Evolutionary conservation across 2,329 filamentous ascomycete genomes (phyloP), one percentile per base, ranked within the genome.

Genomic region (Didymella segeticola): DNA sequence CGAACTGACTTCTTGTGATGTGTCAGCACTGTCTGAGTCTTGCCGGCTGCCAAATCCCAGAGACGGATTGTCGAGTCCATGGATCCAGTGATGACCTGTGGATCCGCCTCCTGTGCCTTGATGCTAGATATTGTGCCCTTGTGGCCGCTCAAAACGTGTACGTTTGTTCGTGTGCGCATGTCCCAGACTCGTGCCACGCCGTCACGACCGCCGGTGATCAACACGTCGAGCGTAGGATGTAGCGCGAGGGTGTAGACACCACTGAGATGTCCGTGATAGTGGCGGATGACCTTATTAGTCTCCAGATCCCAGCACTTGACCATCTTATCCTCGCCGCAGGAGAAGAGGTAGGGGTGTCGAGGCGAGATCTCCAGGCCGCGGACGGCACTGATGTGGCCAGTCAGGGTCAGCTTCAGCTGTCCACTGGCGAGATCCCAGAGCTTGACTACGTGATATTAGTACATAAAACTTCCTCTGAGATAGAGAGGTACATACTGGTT

Each of bases 251-350:
- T 93, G 77, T 99, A 99, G 4, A 99, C 95, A 60, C 95, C 95
- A 66, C 91, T 96, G 19, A 99, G 80, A 78, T 99, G 95, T 15
- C 96, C 96, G 74, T 99, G 95, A 75, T 98, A 99, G 77, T 97
- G 92, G 38, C 66, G 65, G 6, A 71, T 71, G 23, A 99, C 95
- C 77, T 97, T 97, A 80, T 99, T 99, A n/a, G 93, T 97, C 77
- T 99, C 95, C 62, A 99, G 79, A 79, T 99, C 95, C 95, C 95
- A 99, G 78, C 95, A 99, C 78, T 99, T 99, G 58, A 99, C 95
- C 93, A 97, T 97, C 80, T 99, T 99, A 75, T 99, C 95, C 77
- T 99, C 95, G 53, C 91, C 96, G 70, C 95, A 99, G 10, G 92
- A 96, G 77, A 99, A 99, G 9, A 99, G 83, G 71, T 99, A 99